Percentiles rank a stretch among this genome's conserved stretches.
Evolutionary conservation across 441 rosid genomes (phyloP).

Genomic region (Francoa sonchifolia): DNA sequence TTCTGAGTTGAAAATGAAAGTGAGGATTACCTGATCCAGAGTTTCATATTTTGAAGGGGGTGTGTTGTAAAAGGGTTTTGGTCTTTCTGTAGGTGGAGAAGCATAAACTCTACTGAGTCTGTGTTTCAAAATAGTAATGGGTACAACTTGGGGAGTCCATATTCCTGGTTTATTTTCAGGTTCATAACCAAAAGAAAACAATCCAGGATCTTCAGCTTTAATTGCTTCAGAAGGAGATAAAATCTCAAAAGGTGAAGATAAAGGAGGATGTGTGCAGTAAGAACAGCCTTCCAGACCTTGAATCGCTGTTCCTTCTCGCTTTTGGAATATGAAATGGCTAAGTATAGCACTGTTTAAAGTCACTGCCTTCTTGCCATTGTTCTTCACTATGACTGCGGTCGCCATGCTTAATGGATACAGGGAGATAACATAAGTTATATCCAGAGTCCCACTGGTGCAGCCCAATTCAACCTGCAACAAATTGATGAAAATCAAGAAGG

Average conservation of each 20-base stretch:
- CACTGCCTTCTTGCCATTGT: conserved; percentile 65
- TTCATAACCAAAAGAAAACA: conserved; percentile 48
- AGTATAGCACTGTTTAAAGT: conserved; percentile 55
- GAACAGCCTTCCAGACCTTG: conserved; percentile 57
- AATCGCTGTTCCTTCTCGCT: conserved; percentile 44
- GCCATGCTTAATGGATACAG: conserved; percentile 71
- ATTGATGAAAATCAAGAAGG: conserved; percentile 1
- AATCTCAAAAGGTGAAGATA: conserved; percentile 66
- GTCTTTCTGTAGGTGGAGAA: conserved; percentile 67
- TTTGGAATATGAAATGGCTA: conserved; percentile 60
- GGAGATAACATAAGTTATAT: conserved; percentile 51
- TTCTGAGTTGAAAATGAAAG: background rate
- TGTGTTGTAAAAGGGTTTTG: conserved; percentile 55
- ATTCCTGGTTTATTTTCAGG: conserved; percentile 55
- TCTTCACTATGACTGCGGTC: conserved; percentile 59
- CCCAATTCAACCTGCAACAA: conserved; percentile 59
- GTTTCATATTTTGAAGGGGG: conserved; percentile 83
- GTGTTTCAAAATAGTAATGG: conserved; percentile 43
- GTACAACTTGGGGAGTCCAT: conserved; percentile 61
- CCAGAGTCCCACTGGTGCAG: conserved; percentile 46
- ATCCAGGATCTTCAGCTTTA: conserved; percentile 57
- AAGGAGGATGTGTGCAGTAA: conserved; percentile 62
- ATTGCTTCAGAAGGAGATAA: conserved; percentile 73
- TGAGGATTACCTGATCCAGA: conserved; percentile 83
- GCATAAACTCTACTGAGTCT: conserved; percentile 75